A percentile compares a stretch with the other conserved stretches of the same genome.
Evolutionary conservation across 257 asterid species (phyloP).

Genomic region (Solanum phureja): DNA sequence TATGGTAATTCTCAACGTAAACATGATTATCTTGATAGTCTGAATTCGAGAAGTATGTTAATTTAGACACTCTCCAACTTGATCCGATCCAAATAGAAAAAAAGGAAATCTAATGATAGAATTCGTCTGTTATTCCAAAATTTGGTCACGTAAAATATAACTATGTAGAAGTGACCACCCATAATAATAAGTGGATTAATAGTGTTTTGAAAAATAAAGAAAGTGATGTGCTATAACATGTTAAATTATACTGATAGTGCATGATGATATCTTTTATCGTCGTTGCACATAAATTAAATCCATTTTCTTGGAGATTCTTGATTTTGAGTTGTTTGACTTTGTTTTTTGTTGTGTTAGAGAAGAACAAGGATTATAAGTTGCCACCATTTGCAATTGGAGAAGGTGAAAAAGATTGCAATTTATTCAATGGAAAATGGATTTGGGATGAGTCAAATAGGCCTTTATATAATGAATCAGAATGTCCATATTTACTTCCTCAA

Average conservation of each 20-base stretch:
- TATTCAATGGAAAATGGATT: slow-evolving; percentile 79
- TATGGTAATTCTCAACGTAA: neutral
- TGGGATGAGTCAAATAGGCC: slow-evolving; percentile 57
- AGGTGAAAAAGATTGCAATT: slow-evolving; percentile 45
- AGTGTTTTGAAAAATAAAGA: neutral
- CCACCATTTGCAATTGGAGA: slow-evolving; percentile 52
- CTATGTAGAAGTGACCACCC: neutral
- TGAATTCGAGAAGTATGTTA: neutral
- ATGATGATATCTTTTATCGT: neutral
- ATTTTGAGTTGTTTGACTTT: neutral
- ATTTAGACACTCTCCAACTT: neutral
- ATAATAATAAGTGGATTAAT: neutral
- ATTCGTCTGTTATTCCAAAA: too few species aligned
- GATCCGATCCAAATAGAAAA: neutral
- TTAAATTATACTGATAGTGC: neutral
- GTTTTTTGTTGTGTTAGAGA: slow-evolving; percentile 39
- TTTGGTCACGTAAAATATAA: neutral
- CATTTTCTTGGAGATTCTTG: neutral
- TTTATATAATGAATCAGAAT: slow-evolving; percentile 67
- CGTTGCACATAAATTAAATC: neutral
- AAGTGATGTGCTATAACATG: neutral
- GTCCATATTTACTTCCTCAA: slow-evolving; percentile 94
- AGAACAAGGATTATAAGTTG: slow-evolving; percentile 46
- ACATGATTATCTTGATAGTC: neutral
- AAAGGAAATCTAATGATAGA: neutral